These are phyloP conservation scores for Podaxis carcinomalis DNA, from an alignment of 768 basidiomycete species.

Conservation along the genomic window DNA sequence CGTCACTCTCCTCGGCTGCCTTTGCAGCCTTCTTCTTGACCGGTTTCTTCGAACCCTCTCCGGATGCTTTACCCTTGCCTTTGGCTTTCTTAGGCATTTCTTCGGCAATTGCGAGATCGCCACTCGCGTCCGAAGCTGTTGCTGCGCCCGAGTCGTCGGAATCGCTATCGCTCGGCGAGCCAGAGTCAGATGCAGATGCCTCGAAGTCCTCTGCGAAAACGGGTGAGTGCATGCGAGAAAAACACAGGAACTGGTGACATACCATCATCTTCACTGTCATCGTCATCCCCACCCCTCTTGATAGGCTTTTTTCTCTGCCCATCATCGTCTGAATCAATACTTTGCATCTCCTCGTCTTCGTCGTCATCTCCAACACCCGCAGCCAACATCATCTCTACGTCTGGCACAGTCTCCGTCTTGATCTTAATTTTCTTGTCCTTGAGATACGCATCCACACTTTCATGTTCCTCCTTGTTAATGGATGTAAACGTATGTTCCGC, in stretches of 20 bases:
- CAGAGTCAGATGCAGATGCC: slow-evolving; percentile 77
- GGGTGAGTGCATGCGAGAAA: neutral
- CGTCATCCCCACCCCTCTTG: slow-evolving; percentile 53
- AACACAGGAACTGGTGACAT: slow-evolving; percentile 1
- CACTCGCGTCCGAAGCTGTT: slow-evolving; percentile 82
- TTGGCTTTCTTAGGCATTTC: slow-evolving; percentile 42
- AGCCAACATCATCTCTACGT: slow-evolving; percentile 71
- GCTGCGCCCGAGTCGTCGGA: slow-evolving; percentile 65
- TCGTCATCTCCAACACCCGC: slow-evolving; percentile 64
- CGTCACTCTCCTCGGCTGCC: slow-evolving; percentile 28
- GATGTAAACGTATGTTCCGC: slow-evolving; percentile 89
- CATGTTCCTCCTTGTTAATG: slow-evolving; percentile 94
- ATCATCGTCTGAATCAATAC: slow-evolving; percentile 71
- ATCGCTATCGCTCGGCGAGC: slow-evolving; percentile 81
- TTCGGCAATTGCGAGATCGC: slow-evolving; percentile 61
- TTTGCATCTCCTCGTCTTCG: slow-evolving; percentile 78
- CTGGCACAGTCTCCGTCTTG: slow-evolving; percentile 94
- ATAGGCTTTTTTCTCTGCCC: slow-evolving; percentile 48
- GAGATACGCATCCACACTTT: slow-evolving; percentile 78
- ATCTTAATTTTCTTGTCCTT: slow-evolving; percentile 88
- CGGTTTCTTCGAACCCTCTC: slow-evolving; percentile 23
- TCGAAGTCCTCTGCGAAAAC: slow-evolving; percentile 76
- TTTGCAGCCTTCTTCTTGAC: slow-evolving; percentile 23
- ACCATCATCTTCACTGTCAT: slow-evolving; percentile 78
- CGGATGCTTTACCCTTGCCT: slow-evolving; percentile 36